Conservation (phyloP, 2,329 filamentous ascomycete genomes). For the Calonectria hawksworthii region DNA sequence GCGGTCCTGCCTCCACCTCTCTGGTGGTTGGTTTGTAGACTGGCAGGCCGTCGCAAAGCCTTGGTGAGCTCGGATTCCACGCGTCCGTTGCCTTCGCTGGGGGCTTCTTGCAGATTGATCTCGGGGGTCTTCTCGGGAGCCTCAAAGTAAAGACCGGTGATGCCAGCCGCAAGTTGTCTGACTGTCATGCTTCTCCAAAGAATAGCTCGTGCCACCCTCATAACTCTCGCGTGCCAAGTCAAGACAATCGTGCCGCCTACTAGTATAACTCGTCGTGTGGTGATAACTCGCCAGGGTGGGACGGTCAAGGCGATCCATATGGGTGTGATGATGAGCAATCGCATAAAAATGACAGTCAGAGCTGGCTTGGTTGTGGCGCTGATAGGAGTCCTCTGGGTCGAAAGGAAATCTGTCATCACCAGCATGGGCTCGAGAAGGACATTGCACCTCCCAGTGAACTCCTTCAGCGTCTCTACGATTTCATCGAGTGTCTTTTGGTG, state of each 20-base stretch:
- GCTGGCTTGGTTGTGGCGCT: constrained; percentile 92
- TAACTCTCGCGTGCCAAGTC: constrained; percentile 92
- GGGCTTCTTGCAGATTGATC: constrained; percentile 45
- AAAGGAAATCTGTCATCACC: constrained; percentile 92
- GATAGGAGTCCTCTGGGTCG: constrained; percentile 89
- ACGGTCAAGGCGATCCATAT: constrained; percentile 88
- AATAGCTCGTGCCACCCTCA: constrained; percentile 86
- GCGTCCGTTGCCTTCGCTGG: constrained; percentile 35
- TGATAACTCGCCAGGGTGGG: constrained; percentile 87
- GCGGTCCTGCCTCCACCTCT: constrained; percentile 68
- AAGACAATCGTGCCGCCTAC: constrained; percentile 87
- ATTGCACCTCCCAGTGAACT: constrained; percentile 93
- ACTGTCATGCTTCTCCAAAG: constrained; percentile 89
- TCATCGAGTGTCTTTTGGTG: constrained; percentile 97
- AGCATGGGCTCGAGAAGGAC: constrained; percentile 91
- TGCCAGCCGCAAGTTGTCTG: constrained; percentile 75
- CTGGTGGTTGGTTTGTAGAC: constrained; percentile 46
- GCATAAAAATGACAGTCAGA: constrained; percentile 88
- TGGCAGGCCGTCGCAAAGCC: constrained; percentile 51
- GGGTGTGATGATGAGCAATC: constrained; percentile 89
- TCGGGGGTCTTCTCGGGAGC: constrained; percentile 55
- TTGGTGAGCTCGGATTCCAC: constrained; percentile 63
- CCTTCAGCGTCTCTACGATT: constrained; percentile 93
- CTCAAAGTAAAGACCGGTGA: constrained; percentile 86
- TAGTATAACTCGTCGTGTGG: constrained; percentile 86